Evolutionary conservation across 805 yeast genomes (phyloP).

Genomic region (Teunomyces barrocoloradensis): DNA sequence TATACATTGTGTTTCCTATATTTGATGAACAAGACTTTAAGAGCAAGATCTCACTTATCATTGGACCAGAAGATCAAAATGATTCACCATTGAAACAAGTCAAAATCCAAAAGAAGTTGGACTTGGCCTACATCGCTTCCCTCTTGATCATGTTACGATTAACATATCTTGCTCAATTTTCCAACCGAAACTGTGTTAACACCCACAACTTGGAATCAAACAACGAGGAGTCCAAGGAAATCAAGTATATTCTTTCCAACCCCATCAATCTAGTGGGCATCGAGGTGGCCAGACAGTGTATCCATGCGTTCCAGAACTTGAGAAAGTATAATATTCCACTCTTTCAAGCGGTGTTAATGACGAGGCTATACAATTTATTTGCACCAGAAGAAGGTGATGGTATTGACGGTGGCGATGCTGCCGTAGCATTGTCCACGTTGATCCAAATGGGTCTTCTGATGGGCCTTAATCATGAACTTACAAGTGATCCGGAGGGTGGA

Average conservation of each 20-base stretch:
- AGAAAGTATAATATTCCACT: constrained; percentile 9
- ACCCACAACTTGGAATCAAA: constrained; percentile 21
- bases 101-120: constrained; percentile 28
- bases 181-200: constrained; percentile 28
- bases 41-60: constrained; percentile 39
- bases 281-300: constrained; percentile 20
- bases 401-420: constrained; percentile 12
- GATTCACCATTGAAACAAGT: constrained; percentile 21
- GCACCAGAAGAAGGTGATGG: constrained; percentile 15
- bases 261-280: constrained; percentile 20
- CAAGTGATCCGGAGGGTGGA: constrained; percentile 28
- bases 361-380: constrained; percentile 8
- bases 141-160: constrained; percentile 32
- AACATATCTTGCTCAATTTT: constrained; percentile 33
- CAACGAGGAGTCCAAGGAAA: constrained; percentile 12
- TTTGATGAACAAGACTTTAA: constrained; percentile 57
- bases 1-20: constrained; percentile 66
- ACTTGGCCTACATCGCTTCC: constrained; percentile 32
- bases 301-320: constrained; percentile 16
- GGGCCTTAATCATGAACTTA: constrained; percentile 24
- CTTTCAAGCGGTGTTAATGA: constrained; percentile 11
- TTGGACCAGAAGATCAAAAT: constrained; percentile 34
- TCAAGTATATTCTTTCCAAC: constrained; percentile 15
- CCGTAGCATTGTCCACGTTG: constrained; percentile 10
- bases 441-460: constrained; percentile 19